Evolutionary conservation across 208 protist genomes (phyloP).

Genomic region (Trypanosoma mega): DNA sequence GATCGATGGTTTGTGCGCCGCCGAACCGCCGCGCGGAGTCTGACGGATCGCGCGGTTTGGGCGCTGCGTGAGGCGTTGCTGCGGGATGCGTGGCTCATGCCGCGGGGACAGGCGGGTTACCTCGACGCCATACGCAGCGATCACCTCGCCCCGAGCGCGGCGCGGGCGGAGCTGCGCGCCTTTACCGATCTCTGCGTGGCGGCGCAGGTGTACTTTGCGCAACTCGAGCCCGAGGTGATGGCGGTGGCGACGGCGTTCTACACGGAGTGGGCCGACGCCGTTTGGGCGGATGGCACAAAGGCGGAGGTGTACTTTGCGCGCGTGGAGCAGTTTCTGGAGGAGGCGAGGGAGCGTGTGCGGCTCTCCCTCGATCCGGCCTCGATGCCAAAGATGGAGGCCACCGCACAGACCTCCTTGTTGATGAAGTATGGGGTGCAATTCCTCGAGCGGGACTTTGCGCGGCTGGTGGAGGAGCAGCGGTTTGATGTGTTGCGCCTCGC

Average conservation of each 20-base stretch:
- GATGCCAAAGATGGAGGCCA: slow-evolving; percentile 41
- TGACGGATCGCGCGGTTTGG: slow-evolving; percentile 30
- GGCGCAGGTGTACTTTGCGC: slow-evolving; percentile 46
- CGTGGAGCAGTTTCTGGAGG: slow-evolving; percentile 33
- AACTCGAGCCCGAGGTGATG: slow-evolving; percentile 49
- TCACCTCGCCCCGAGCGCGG: neutral
- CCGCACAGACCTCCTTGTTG: slow-evolving; percentile 40
- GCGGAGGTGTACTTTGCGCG: slow-evolving; percentile 37
- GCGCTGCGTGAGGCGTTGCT: slow-evolving; percentile 28
- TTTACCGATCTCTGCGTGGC: slow-evolving; percentile 50
- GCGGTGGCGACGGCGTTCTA: slow-evolving; percentile 34
- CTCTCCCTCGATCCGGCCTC: slow-evolving; percentile 46
- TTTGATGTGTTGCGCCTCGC: slow-evolving; percentile 38
- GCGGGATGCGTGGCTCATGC: slow-evolving; percentile 31
- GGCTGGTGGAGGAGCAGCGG: slow-evolving; percentile 25
- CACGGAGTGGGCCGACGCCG: slow-evolving; percentile 17
- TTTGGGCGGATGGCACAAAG: slow-evolving; percentile 31
- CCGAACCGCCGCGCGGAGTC: slow-evolving; percentile 10
- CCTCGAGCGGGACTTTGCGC: slow-evolving; percentile 47
- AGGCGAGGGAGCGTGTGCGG: slow-evolving; percentile 30
- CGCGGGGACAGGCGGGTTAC: slow-evolving; percentile 38
- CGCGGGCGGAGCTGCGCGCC: slow-evolving; percentile 25
- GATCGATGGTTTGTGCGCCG: slow-evolving; percentile 38
- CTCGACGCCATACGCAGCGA: slow-evolving; percentile 21
- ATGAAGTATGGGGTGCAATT: slow-evolving; percentile 29